Percentiles rank a stretch among this genome's conserved stretches.
Conservation (phyloP, 1,139 yeast genomes). For the Arxiozyma bovina region DNA sequence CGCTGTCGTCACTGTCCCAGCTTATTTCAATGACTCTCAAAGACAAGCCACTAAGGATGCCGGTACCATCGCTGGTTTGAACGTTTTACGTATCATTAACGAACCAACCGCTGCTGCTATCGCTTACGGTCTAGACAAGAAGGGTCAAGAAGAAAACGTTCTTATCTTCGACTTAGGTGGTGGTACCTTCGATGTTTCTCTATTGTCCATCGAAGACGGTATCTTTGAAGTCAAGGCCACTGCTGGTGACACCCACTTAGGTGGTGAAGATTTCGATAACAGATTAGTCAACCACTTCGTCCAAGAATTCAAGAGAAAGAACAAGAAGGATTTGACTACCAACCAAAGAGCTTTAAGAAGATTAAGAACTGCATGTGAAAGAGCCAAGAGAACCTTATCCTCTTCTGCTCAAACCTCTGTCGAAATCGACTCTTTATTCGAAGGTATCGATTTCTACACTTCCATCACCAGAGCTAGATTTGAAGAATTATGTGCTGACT, state of each 20-base stretch:
- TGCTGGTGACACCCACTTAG: constrained; percentile 86
- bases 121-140: constrained; percentile 97
- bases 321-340: constrained; percentile 62
- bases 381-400: constrained; percentile 85
- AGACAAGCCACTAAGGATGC: constrained; percentile 99
- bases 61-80: constrained; percentile 95
- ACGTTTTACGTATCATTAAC: constrained; percentile 94
- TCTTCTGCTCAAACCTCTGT: constrained; percentile 80
- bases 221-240: constrained; percentile 98
- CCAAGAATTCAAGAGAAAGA: constrained; percentile 78
- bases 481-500: constrained; percentile 77
- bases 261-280: constrained; percentile 76
- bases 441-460: constrained; percentile 84
- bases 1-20: constrained; percentile 96
- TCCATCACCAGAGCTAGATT: constrained; percentile 85
- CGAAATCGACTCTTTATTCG: constrained; percentile 87
- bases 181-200: constrained; percentile 98
- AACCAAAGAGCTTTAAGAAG: constrained; percentile 82
- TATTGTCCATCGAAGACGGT: constrained; percentile 94
- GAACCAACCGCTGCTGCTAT: constrained; percentile 99
- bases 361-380: constrained; percentile 85
- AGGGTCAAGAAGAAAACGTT: constrained; percentile 76
- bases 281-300: constrained; percentile 71
- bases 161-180: constrained; percentile 97
- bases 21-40: constrained; percentile 96